Base-by-base conservation (phyloP, 2,329 filamentous ascomycete genomes). In the Scytalidium lignicola region DNA sequence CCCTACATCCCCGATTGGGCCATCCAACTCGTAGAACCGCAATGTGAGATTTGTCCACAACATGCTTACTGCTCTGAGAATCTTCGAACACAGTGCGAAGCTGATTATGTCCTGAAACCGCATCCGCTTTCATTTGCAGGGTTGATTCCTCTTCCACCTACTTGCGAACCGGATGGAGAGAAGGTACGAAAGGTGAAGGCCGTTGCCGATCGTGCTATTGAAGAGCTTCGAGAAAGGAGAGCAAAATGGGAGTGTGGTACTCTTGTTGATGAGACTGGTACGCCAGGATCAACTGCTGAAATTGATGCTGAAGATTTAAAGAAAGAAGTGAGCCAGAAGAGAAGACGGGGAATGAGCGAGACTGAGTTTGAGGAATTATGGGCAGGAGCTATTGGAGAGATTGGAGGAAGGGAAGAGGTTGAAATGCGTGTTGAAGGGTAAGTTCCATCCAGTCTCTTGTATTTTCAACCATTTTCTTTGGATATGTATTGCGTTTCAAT, bases 121-220 rank as follows among this genome's bases (percentile, higher is more conserved):
- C 92, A 97, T 65, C 91, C 92, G 1, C 74, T 97, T 19, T 86
- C 90, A 0, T 66, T 96, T 0, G 83, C 85, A 44, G 91, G 93
- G 0, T 63, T 95, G 3, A 63, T 97, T 4, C 93, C 93, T 7
- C 72, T 99, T 8, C 83, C 91, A 5, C 92, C 95, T 1, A 91
- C 89, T 3, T 99, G 93, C 67, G 92, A 96, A 68, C 88, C 93
- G 0, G 95, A 99, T 67, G 90, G 90, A 52, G 90, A 95, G 62
- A 96, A 96, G 67, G 89, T 86, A 7, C 83, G 89, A 37, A 86
- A 88, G 17, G 86, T 97, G 44, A 89, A 92, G 61, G 82, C 85
- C 18, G 90, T 99, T 15, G 90, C 91, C 7, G 86, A 97, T 64
- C 87, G 85, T 65, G 90, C 88, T 1, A 79, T 97, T 3, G 90